These are phyloP conservation scores for Macadamia integrifolia DNA, from an alignment of 164 flowering plant species.

Conservation along the genomic window DNA sequence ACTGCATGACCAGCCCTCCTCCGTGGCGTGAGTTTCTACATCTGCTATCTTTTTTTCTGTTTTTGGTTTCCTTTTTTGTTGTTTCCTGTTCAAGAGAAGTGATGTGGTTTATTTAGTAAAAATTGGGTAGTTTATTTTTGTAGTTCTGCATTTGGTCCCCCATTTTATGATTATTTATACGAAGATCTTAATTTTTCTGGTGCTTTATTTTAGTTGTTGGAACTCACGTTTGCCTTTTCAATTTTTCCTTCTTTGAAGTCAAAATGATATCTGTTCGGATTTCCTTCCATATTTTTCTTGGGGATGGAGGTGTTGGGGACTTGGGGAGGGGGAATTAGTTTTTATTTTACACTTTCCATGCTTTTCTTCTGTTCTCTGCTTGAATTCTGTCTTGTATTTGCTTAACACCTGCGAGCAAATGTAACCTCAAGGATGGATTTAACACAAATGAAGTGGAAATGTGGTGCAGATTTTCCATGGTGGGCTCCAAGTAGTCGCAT, in stretches of 20 bases:
- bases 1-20: conserved; percentile 79
- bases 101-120: conserved; percentile 1
- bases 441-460: too few relatives aligned
- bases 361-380: not conserved
- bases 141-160: not conserved
- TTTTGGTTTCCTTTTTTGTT: not conserved
- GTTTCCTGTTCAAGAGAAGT: conserved; percentile 1
- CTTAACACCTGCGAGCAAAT: not conserved
- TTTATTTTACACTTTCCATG: not conserved
- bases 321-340: too few relatives aligned
- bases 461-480: not conserved
- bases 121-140: not conserved
- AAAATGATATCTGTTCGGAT: too few relatives aligned
- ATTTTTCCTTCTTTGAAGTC: too few relatives aligned
- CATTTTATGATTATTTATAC: not conserved
- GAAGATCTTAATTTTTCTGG: not conserved
- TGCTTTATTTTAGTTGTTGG: not conserved
- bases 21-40: conserved; percentile 67
- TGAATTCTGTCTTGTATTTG: conserved; percentile 3
- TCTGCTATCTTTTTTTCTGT: not conserved
- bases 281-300: too few relatives aligned
- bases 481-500: too few relatives aligned
- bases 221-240: not conserved
- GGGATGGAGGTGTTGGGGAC: too few relatives aligned
- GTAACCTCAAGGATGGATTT: too few relatives aligned